Evolutionary conservation across 768 basidiomycete species (phyloP).

Genomic region (Boletus reticulatus): DNA sequence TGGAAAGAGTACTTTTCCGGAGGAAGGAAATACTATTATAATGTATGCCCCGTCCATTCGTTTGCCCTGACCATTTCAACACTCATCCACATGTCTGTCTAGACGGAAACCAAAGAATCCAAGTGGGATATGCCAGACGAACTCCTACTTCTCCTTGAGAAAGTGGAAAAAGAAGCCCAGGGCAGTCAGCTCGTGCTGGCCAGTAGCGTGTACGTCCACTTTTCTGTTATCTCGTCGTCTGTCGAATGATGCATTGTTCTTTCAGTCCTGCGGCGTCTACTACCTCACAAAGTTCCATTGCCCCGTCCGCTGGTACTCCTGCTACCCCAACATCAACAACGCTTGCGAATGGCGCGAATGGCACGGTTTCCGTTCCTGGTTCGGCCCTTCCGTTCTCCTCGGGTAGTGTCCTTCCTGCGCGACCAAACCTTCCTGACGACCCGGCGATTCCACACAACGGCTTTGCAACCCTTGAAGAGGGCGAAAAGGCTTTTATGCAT

Average conservation of each 20-base stretch:
- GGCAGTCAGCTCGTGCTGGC: constrained; percentile 37
- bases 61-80: not conserved
- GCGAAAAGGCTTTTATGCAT: constrained; percentile 92
- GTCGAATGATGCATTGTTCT: constrained; percentile 4
- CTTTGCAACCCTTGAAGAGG: constrained; percentile 82
- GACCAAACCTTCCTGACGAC: constrained; percentile 82
- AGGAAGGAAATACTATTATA: constrained; percentile 88
- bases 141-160: constrained; percentile 77
- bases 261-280: constrained; percentile 37
- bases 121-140: constrained; percentile 99
- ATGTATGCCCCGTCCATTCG: constrained; percentile 45
- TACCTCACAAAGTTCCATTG: constrained; percentile 36
- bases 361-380: constrained; percentile 43
- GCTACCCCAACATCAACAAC: constrained; percentile 37
- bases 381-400: constrained; percentile 64
- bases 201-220: constrained; percentile 20
- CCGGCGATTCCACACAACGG: constrained; percentile 89
- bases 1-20: constrained; percentile 98
- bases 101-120: constrained; percentile 88
- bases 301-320: constrained; percentile 47
- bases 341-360: constrained; percentile 47
- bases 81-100: constrained; percentile 7
- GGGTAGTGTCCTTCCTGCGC: constrained; percentile 61
- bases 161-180: constrained; percentile 74
- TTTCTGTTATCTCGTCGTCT: not conserved